Evolutionary conservation across 2,329 filamentous ascomycete genomes (phyloP).

Genomic region (Fusarium brevicatenulatum): DNA sequence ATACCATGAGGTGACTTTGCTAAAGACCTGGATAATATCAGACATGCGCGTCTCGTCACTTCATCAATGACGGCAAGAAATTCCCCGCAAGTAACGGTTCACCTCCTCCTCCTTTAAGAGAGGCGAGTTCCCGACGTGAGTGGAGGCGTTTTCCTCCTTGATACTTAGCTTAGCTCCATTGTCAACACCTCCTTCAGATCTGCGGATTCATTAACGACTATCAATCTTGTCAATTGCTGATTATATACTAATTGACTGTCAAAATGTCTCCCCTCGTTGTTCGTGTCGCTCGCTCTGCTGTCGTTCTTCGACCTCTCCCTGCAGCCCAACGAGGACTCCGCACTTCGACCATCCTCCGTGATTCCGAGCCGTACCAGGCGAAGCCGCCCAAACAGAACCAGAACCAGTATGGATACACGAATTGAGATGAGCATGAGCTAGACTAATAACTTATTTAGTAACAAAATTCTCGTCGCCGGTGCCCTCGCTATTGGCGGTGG

Average conservation of each 20-base stretch:
- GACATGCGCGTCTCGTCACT: slow-evolving; percentile 13
- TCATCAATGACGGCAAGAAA: slow-evolving; percentile 35
- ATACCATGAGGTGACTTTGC: slow-evolving; percentile 22
- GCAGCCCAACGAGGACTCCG: slow-evolving; percentile 30
- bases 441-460: slow-evolving; percentile 9
- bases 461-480: slow-evolving; percentile 29
- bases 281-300: slow-evolving; percentile 20
- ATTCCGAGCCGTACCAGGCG: slow-evolving; percentile 27
- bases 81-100: slow-evolving; percentile 18
- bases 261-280: slow-evolving; percentile 21
- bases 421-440: rapidly evolving
- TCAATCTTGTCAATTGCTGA: not conserved
- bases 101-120: slow-evolving; percentile 19
- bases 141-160: slow-evolving; percentile 16
- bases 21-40: not conserved
- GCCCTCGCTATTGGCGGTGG: slow-evolving; percentile 19
- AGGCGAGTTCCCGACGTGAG: not conserved
- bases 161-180: slow-evolving; percentile 17
- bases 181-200: slow-evolving; percentile 6
- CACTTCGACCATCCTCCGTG: slow-evolving; percentile 29
- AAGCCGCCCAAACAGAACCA: slow-evolving; percentile 23
- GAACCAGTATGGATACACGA: slow-evolving; percentile 15
- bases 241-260: not conserved
- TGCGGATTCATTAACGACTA: not conserved
- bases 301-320: slow-evolving; percentile 28